Evolutionary conservation across 148 eudicot species (phyloP).

Genomic region (Nepenthes gracilis): DNA sequence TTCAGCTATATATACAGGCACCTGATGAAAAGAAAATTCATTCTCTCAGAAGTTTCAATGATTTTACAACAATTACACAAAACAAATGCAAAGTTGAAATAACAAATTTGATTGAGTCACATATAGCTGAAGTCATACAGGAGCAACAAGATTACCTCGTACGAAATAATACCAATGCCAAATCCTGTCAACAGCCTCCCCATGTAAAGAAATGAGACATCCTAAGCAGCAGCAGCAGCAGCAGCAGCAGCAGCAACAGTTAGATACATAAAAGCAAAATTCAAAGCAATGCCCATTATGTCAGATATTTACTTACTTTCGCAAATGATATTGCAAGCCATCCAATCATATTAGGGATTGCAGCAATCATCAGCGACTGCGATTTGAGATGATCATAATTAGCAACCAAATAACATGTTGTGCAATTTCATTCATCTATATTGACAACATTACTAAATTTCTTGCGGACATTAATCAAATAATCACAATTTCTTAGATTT

Average conservation of each 20-base stretch:
- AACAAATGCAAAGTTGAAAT: neutral
- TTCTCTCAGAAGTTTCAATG: neutral
- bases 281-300: neutral
- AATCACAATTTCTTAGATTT: too few relatives aligned
- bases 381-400: conserved; percentile 1
- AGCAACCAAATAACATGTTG: neutral
- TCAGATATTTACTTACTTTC: conserved; percentile 24
- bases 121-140: neutral
- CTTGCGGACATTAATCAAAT: too few relatives aligned
- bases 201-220: conserved; percentile 77
- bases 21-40: conserved; percentile 25
- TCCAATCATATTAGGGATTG: conserved; percentile 53
- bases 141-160: conserved; percentile 35
- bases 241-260: neutral
- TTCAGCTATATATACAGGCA: conserved; percentile 90
- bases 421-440: too few relatives aligned
- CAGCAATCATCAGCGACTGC: conserved; percentile 58
- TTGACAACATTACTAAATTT: too few relatives aligned
- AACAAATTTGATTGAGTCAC: neutral
- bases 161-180: conserved; percentile 90
- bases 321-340: conserved; percentile 54
- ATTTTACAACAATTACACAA: neutral
- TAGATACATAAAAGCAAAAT: conserved; percentile 1
- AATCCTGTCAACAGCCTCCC: conserved; percentile 86
- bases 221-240: conserved; percentile 21